Conservation (phyloP, 108 stramenopile genomes). For the Nannochloropsis salina region DNA sequence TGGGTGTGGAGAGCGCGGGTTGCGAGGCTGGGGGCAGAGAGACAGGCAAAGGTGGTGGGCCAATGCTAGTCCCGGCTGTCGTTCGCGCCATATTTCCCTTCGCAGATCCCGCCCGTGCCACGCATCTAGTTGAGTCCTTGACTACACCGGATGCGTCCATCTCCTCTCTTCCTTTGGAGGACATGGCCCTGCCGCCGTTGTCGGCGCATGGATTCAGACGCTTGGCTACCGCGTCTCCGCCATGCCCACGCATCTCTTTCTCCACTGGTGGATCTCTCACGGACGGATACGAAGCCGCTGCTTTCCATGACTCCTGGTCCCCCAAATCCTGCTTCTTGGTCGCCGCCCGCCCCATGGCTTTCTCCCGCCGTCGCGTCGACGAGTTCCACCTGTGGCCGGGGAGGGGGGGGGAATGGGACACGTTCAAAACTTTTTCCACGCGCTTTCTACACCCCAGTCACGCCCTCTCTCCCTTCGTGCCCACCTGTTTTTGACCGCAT, state of each 20-base stretch:
- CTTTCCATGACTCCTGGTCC: background rate
- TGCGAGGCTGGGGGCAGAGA: too few species aligned
- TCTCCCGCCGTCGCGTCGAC: background rate
- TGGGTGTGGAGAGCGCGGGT: too few species aligned
- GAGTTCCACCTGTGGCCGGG: background rate
- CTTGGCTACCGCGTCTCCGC: background rate
- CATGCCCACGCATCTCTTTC: background rate
- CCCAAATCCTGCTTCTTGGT: background rate
- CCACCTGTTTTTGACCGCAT: slow-evolving; percentile 54
- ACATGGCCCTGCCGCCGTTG: too few species aligned
- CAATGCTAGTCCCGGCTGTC: too few species aligned
- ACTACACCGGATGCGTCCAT: too few species aligned
- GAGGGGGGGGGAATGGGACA: background rate
- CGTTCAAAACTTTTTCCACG: background rate
- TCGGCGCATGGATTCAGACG: too few species aligned
- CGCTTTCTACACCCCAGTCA: background rate
- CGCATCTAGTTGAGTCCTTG: too few species aligned
- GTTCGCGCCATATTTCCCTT: too few species aligned
- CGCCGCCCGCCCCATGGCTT: background rate
- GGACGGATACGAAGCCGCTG: background rate
- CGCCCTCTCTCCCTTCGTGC: background rate
- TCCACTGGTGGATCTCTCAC: background rate
- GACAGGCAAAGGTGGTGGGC: too few species aligned
- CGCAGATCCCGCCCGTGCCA: too few species aligned
- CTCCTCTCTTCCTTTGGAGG: too few species aligned